Evolutionary conservation across 192 early-diverging fungal species (phyloP).

Genomic region (Coemansia asiatica): DNA sequence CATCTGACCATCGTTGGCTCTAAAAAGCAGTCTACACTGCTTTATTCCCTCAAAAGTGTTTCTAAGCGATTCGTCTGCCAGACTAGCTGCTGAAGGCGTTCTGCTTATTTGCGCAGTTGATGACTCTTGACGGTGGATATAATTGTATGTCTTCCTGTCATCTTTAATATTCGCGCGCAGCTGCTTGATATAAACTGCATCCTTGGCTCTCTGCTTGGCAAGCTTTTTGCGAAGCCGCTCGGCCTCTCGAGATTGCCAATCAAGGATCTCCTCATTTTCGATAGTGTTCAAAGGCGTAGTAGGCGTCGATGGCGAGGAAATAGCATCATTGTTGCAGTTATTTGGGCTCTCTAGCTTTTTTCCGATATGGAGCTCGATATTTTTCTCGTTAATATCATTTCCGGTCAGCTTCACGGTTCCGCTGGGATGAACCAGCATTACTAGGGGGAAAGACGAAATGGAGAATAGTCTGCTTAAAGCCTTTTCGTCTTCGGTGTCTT

Average conservation of each 20-base stretch:
- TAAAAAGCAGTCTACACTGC: background rate
- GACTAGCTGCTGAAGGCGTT: background rate
- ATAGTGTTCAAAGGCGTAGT: background rate
- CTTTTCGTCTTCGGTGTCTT: background rate
- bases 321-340: background rate
- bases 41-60: too few relatives aligned
- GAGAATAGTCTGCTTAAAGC: background rate
- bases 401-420: background rate
- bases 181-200: slow-evolving; percentile 2
- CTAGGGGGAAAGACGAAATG: background rate
- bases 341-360: background rate
- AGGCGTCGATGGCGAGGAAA: background rate
- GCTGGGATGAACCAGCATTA: background rate
- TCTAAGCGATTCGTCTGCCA: background rate
- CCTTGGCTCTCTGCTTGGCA: background rate
- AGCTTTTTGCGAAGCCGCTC: slow-evolving; percentile 6
- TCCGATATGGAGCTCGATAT: background rate
- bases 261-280: background rate
- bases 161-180: background rate
- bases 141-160: background rate
- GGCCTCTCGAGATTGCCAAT: slow-evolving; percentile 1
- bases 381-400: background rate
- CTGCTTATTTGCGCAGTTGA: background rate
- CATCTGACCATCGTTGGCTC: background rate
- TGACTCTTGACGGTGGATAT: background rate